phyloP scores from a whole-genome alignment of 2,329 filamentous ascomycete genomes.

The Fusarium sp. region DNA sequence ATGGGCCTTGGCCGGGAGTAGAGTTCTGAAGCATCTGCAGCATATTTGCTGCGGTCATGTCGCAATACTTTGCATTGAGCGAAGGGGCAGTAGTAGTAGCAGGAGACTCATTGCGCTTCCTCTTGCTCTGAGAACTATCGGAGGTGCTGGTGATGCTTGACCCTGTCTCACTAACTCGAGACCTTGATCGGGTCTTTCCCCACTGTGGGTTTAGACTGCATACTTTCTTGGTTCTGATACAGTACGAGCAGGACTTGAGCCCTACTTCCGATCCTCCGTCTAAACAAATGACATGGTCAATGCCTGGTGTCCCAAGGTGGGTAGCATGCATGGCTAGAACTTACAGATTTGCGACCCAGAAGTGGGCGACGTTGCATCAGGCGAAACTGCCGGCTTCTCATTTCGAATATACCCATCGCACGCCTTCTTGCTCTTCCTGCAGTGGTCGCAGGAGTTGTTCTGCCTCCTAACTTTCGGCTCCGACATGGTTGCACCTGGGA shows the following conservation, averaged over 20 bases:
- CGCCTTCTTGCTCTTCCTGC: background rate
- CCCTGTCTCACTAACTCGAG: background rate
- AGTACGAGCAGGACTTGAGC: background rate
- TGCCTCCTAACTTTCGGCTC: background rate
- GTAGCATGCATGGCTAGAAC: background rate
- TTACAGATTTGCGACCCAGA: background rate
- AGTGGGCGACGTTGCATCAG: background rate
- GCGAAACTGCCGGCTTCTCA: background rate
- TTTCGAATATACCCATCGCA: background rate
- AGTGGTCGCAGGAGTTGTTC: background rate
- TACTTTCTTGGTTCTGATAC: background rate
- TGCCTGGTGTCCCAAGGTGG: accelerated
- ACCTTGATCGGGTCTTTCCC: background rate
- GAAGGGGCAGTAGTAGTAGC: background rate
- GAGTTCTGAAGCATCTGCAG: background rate
- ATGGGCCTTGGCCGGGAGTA: accelerated
- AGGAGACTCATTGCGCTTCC: background rate
- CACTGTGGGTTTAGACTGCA: background rate
- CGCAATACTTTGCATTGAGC: background rate
- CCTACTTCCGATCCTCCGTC: background rate
- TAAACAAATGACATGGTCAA: background rate
- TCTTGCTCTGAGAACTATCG: background rate
- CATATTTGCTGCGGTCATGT: background rate
- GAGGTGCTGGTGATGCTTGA: background rate
- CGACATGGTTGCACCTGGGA: background rate